Conservation (phyloP, 225 moss, liverwort and hornwort species). For the Anthoceros angustus region DNA sequence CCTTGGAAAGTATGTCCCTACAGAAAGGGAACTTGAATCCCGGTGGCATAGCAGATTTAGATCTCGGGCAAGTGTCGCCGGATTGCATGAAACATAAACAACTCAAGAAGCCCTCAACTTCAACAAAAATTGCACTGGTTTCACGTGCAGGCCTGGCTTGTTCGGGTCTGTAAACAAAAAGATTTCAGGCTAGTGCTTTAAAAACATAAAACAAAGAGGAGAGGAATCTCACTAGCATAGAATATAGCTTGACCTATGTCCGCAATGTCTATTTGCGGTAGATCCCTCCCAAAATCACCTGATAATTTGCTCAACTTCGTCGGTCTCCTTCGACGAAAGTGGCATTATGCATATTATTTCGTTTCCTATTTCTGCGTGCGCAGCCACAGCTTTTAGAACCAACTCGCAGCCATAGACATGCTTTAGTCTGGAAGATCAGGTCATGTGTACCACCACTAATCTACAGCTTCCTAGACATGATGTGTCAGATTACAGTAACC, state of each 20-base stretch:
- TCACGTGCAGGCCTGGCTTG: constrained; percentile 84
- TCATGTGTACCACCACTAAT: background rate
- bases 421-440: constrained; percentile 37
- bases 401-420: constrained; percentile 95
- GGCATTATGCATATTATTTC: constrained; percentile 64
- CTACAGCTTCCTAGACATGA: no score
- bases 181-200: background rate
- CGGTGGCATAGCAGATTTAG: constrained; percentile 76
- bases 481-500: no score
- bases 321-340: constrained; percentile 85
- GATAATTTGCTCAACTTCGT: constrained; percentile 91
- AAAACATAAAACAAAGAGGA: background rate
- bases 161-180: constrained; percentile 54
- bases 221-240: background rate
- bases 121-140: constrained; percentile 67
- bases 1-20: background rate
- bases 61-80: constrained; percentile 90
- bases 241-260: constrained; percentile 66
- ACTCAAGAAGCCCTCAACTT: constrained; percentile 53
- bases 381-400: constrained; percentile 82
- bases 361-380: constrained; percentile 73
- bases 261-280: constrained; percentile 65
- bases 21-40: constrained; percentile 21
- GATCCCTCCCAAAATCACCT: constrained; percentile 59
- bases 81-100: constrained; percentile 93